phyloP scores from a whole-genome alignment of 2,329 filamentous ascomycete species.

The Claviceps humidiphila region DNA sequence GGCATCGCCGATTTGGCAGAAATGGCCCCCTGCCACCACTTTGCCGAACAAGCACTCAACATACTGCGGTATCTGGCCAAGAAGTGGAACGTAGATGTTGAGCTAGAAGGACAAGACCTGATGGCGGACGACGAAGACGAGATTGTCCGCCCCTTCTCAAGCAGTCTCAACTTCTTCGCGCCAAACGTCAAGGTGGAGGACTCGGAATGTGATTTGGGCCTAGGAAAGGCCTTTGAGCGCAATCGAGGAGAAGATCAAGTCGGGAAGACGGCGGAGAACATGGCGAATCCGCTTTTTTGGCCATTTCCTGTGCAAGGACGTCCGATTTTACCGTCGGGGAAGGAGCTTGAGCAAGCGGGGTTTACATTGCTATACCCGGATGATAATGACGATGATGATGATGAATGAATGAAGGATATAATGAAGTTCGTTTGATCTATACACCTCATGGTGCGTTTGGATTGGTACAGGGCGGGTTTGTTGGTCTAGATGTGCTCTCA shows the following conservation, averaged over 20 bases:
- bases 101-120: conserved; percentile 22
- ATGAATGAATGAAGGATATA: too few species aligned
- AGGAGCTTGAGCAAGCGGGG: conserved; percentile 36
- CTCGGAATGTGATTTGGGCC: conserved; percentile 34
- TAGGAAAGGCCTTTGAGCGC: conserved; percentile 7
- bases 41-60: conserved; percentile 46
- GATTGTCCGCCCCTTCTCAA: conserved; percentile 32
- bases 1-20: conserved; percentile 45
- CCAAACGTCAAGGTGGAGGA: conserved; percentile 36
- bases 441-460: neutral
- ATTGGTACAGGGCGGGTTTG: neutral
- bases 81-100: conserved; percentile 45
- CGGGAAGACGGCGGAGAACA: conserved; percentile 20
- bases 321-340: conserved; percentile 36
- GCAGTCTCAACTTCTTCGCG: conserved; percentile 44
- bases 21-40: conserved; percentile 48
- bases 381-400: neutral
- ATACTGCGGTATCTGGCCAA: conserved; percentile 44
- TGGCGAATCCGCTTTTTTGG: conserved; percentile 46
- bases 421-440: neutral
- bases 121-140: conserved; percentile 24
- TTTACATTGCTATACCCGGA: conserved; percentile 26
- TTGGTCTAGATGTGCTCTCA: neutral
- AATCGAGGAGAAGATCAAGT: conserved; percentile 6
- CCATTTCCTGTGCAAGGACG: conserved; percentile 47